Evolutionary conservation across 176 grass and related monocot species (phyloP).

Genomic region (Oryza coarctata): DNA sequence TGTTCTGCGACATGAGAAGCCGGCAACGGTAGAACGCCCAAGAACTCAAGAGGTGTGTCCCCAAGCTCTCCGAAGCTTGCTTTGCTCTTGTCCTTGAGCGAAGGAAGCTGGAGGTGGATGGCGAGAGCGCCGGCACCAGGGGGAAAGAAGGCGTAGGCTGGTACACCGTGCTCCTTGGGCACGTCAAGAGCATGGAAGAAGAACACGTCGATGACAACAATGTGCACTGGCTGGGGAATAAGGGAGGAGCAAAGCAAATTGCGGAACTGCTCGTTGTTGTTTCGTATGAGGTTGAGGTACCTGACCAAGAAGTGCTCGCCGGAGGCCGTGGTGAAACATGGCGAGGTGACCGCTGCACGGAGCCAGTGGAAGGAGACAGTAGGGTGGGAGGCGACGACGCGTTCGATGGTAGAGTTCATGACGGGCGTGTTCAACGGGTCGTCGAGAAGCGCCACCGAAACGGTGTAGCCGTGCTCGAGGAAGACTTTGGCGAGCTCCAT

Average conservation of each 20-base stretch:
- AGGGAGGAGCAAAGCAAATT: slow-evolving; percentile 32
- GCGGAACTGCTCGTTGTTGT: slow-evolving; percentile 26
- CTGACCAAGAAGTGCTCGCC: background rate
- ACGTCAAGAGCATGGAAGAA: slow-evolving; percentile 37
- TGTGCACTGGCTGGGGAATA: background rate
- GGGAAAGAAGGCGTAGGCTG: slow-evolving; percentile 2
- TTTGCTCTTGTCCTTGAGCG: background rate
- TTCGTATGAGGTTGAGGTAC: background rate
- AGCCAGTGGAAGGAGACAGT: slow-evolving; percentile 40
- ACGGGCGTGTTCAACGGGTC: background rate
- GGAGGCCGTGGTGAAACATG: accelerated
- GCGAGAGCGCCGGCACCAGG: background rate
- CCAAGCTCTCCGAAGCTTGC: slow-evolving; percentile 25
- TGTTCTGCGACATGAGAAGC: slow-evolving; percentile 7
- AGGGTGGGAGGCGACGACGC: slow-evolving; percentile 14
- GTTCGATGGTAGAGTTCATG: background rate
- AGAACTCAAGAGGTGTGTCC: slow-evolving; percentile 28
- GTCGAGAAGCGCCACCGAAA: slow-evolving; percentile 29
- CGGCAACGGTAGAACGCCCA: slow-evolving; percentile 40
- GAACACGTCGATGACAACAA: slow-evolving; percentile 41
- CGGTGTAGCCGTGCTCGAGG: background rate
- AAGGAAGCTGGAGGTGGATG: background rate
- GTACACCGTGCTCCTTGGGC: slow-evolving; percentile 25
- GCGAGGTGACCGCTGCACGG: background rate
- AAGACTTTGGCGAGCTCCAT: slow-evolving; percentile 45